phyloP scores from a whole-genome alignment of 768 basidiomycete genomes.

The Erythrobasidium yunnanense region DNA sequence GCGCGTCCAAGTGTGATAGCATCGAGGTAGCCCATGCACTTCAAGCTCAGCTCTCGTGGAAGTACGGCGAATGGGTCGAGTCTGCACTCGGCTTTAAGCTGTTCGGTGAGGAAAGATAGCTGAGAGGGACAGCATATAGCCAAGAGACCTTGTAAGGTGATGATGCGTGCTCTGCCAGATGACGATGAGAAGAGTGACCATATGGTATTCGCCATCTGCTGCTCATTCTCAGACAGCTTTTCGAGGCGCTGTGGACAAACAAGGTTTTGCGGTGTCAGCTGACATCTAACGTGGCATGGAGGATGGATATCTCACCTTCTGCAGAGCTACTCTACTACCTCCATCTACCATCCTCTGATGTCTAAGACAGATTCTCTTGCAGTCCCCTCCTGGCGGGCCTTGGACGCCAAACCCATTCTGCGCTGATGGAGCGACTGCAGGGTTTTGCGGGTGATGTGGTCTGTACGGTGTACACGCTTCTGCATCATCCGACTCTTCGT shows the following conservation, averaged over 20 bases:
- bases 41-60: conserved; percentile 81
- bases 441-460: conserved; percentile 23
- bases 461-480: neutral
- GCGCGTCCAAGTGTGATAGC: conserved; percentile 72
- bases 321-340: conserved; percentile 14
- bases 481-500: neutral
- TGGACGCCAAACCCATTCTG: conserved; percentile 12
- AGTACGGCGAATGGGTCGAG: conserved; percentile 87
- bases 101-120: conserved; percentile 85
- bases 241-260: conserved; percentile 63
- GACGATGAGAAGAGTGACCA: conserved; percentile 97
- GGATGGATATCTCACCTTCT: conserved; percentile 18
- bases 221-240: conserved; percentile 61
- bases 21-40: conserved; percentile 73
- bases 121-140: conserved; percentile 99
- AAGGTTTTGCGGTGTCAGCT: neutral
- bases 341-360: conserved; percentile 31
- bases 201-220: conserved; percentile 75
- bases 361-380: conserved; percentile 20
- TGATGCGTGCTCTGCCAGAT: conserved; percentile 73
- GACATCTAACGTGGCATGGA: neutral
- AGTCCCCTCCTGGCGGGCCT: conserved; percentile 21
- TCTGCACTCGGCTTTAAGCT: conserved; percentile 80
- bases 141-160: conserved; percentile 90
- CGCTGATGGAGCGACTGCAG: neutral